These are phyloP conservation scores for Isatis tinctoria DNA, from an alignment of 345 rosid genomes.

Conservation along the genomic window DNA sequence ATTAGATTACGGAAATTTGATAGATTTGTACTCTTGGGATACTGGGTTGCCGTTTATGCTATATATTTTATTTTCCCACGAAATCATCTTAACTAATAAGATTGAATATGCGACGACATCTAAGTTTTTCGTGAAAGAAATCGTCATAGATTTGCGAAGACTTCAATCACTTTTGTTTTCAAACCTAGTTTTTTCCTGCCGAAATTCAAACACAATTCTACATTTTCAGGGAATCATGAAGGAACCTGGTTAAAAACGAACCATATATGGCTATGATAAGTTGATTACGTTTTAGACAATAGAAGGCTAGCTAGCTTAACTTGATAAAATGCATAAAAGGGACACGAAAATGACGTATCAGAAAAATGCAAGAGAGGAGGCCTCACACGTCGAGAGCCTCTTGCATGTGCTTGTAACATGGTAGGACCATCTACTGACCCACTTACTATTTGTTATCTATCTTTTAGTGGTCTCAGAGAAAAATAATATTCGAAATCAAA, in stretches of 20 bases:
- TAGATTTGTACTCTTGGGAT: neutral
- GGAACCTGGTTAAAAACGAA: neutral
- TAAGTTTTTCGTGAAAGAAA: neutral
- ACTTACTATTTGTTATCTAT: neutral
- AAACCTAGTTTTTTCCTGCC: neutral
- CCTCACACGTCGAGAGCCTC: slow-evolving; percentile 16
- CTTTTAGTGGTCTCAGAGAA: neutral
- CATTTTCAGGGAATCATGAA: neutral
- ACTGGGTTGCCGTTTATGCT: neutral
- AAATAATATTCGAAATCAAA: neutral
- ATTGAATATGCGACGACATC: neutral
- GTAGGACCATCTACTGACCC: slow-evolving; percentile 14
- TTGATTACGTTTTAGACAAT: neutral
- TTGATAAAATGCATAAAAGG: neutral
- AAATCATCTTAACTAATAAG: too few relatives aligned
- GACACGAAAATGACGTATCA: slow-evolving; percentile 26
- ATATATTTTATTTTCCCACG: too few relatives aligned
- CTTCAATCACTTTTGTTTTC: neutral
- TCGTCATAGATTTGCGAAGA: neutral
- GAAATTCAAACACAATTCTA: neutral
- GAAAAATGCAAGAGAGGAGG: slow-evolving; percentile 18
- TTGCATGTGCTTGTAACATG: slow-evolving; percentile 34
- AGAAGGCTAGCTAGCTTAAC: neutral
- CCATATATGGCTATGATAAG: neutral
- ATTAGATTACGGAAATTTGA: too few relatives aligned